A percentile compares a stretch with the other conserved stretches of the same genome.
Evolutionary conservation across 2,329 filamentous ascomycete genomes (phyloP).

Genomic region (Penicillium sp.): DNA sequence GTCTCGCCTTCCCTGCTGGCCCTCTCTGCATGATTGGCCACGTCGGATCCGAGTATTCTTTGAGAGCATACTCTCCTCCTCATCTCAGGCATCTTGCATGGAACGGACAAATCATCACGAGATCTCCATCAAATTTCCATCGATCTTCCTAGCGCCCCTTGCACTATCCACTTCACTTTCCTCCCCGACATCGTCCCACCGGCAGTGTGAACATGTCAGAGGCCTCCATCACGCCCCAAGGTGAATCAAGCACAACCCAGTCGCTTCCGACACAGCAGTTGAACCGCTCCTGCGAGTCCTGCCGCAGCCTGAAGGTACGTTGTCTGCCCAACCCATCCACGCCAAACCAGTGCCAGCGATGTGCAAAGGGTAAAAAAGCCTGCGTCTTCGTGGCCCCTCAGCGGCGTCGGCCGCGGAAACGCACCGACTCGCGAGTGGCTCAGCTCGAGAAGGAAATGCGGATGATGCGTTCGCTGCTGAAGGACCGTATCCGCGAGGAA

Average conservation of each 20-base stretch:
- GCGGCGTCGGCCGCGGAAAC: constrained; percentile 39
- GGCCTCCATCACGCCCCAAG: constrained; percentile 23
- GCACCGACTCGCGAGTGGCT: constrained; percentile 40
- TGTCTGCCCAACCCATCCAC: constrained; percentile 36
- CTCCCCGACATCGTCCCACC: constrained; percentile 2
- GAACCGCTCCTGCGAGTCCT: constrained; percentile 42
- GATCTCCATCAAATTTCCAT: background rate
- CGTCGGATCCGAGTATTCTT: background rate
- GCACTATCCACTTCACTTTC: background rate
- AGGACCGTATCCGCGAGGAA: constrained; percentile 34
- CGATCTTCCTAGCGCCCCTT: background rate
- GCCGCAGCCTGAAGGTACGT: constrained; percentile 40
- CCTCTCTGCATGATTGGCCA: background rate
- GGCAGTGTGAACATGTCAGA: constrained; percentile 30
- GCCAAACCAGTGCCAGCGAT: constrained; percentile 41
- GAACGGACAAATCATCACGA: background rate
- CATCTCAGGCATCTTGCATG: background rate
- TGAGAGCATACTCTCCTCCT: background rate
- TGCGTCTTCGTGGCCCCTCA: constrained; percentile 42
- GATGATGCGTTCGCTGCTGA: constrained; percentile 40
- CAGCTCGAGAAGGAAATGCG: constrained; percentile 43
- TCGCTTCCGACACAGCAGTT: constrained; percentile 31
- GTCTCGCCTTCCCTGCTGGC: background rate
- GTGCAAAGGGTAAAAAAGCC: constrained; percentile 36
- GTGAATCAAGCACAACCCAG: constrained; percentile 23